phyloP scores from a whole-genome alignment of 345 rosid genomes.

The Trapa bicornis region DNA sequence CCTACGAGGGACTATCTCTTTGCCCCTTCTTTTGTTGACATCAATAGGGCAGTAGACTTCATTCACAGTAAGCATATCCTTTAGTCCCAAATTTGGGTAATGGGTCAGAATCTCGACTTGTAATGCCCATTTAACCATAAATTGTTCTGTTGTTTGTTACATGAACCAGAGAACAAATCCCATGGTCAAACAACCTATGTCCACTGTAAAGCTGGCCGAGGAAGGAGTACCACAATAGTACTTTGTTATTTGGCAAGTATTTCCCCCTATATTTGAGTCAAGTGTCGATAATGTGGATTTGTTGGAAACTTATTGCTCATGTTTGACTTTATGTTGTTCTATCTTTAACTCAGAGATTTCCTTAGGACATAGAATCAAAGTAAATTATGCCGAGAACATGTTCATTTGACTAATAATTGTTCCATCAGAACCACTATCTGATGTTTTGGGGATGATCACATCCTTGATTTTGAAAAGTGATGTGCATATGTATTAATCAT shows the following conservation, averaged over 20 bases:
- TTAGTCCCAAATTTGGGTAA: neutral
- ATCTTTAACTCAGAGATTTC: neutral
- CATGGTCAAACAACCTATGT: slow-evolving; percentile 61
- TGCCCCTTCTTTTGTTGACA: slow-evolving; percentile 61
- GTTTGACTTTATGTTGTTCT: neutral
- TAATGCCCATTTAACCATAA: neutral
- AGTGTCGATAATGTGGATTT: neutral
- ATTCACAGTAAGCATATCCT: slow-evolving; percentile 41
- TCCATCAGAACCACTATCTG: too few relatives aligned
- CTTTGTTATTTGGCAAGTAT: slow-evolving; percentile 43
- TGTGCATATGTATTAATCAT: neutral
- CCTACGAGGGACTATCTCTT: slow-evolving; percentile 86
- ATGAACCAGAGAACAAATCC: slow-evolving; percentile 39
- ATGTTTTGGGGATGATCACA: too few relatives aligned
- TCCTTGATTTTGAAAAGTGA: neutral
- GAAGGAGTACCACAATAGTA: slow-evolving; percentile 84
- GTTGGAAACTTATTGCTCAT: neutral
- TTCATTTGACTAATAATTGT: too few relatives aligned
- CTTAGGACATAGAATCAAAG: neutral
- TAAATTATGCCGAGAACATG: neutral
- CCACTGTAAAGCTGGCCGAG: slow-evolving; percentile 93
- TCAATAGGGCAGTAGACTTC: slow-evolving; percentile 54
- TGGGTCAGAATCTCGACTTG: neutral
- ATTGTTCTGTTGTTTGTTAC: neutral
- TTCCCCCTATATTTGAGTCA: neutral